Evolutionary conservation across 768 basidiomycete genomes (phyloP).

Genomic region (Hortiboletus campestris): DNA sequence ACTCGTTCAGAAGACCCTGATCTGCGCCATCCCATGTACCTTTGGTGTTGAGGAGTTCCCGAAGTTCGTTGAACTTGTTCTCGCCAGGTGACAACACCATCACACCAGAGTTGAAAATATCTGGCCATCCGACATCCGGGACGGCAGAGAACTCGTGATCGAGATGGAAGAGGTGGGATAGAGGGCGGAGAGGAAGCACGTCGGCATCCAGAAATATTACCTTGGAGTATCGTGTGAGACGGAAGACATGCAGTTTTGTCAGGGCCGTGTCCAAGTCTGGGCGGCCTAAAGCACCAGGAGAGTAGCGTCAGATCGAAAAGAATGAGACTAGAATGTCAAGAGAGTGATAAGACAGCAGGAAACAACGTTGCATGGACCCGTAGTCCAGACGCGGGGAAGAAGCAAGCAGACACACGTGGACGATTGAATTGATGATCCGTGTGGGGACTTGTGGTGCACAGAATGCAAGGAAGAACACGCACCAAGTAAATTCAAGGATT

Average conservation of each 20-base stretch:
- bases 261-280: constrained; percentile 91
- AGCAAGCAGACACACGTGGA: constrained; percentile 5
- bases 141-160: constrained; percentile 87
- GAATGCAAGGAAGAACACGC: constrained; percentile 18
- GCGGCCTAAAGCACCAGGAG: constrained; percentile 60
- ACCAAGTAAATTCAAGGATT: constrained; percentile 83
- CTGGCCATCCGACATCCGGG: constrained; percentile 98
- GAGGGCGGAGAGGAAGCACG: constrained; percentile 80
- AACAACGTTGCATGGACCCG: constrained; percentile 18
- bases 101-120: constrained; percentile 98
- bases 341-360: constrained; percentile 14
- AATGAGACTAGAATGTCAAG: not conserved
- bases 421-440: constrained; percentile 8
- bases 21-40: constrained; percentile 99
- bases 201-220: constrained; percentile 92
- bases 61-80: constrained; percentile 78
- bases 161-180: constrained; percentile 88
- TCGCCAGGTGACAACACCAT: constrained; percentile 82
- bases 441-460: constrained; percentile 2
- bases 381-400: constrained; percentile 6
- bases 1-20: constrained; percentile 96
- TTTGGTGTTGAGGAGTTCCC: constrained; percentile 64
- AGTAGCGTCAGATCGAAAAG: constrained; percentile 11
- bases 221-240: constrained; percentile 82
- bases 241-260: constrained; percentile 95